phyloP scores from a whole-genome alignment of 2,329 filamentous ascomycete species.

The Aspergillus melleus region DNA sequence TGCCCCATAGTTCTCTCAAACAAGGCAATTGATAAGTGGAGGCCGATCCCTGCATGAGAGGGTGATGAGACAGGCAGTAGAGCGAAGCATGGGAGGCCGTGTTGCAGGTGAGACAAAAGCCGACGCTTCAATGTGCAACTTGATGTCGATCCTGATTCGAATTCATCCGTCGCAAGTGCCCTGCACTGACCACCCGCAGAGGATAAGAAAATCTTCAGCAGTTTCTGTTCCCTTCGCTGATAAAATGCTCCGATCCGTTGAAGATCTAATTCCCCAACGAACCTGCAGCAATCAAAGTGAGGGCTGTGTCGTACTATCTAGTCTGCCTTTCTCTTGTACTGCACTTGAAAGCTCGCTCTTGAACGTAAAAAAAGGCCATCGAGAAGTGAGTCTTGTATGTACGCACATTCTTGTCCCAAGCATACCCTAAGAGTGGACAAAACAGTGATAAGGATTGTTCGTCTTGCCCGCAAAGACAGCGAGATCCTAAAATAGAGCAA shows the following conservation, averaged over 20 bases:
- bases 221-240: background rate
- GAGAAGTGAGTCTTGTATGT: background rate
- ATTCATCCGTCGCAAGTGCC: constrained; percentile 4
- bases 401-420: background rate
- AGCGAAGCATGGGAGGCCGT: constrained; percentile 13
- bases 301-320: background rate
- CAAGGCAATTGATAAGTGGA: constrained; percentile 11
- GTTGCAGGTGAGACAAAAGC: constrained; percentile 16
- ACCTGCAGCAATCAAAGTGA: background rate
- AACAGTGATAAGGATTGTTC: background rate
- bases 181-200: background rate
- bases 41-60: constrained; percentile 18
- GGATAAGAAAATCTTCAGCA: background rate
- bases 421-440: background rate
- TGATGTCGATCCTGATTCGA: constrained; percentile 10
- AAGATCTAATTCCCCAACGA: background rate
- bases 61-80: constrained; percentile 13
- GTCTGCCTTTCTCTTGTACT: background rate
- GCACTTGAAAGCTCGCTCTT: too few relatives aligned
- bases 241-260: background rate
- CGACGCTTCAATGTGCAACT: constrained; percentile 8
- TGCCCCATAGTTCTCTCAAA: constrained; percentile 3
- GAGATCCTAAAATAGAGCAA: too few relatives aligned
- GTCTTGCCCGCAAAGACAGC: too few relatives aligned
- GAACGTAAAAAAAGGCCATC: too few relatives aligned